Evolutionary conservation across 2,329 filamentous ascomycete species (phyloP), one percentile per base, ranked within the genome.

Genomic region (Botryosphaeria dothidea): DNA sequence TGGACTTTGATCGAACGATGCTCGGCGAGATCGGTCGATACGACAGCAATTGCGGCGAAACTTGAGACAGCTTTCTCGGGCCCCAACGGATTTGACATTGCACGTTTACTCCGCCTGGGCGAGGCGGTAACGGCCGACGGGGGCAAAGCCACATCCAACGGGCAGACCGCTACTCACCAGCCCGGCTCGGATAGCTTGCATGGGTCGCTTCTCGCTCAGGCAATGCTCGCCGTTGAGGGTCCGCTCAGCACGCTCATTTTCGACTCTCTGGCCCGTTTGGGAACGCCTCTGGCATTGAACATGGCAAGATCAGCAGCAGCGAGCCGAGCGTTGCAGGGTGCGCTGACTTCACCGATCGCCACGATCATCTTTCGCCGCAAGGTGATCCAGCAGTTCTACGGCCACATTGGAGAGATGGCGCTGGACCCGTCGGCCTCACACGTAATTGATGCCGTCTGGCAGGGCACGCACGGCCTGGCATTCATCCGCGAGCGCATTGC

Each of bases 1-100:
- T 91, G 89, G 73, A 88, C 89, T 0, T 80, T 98, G 3, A 90
- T 98, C 67, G 92, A 97, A 76, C 86, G 94, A 67, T 96, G 92
- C 74, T 80, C 87, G 4, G 87, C 89, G 9, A 88, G 94, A 65
- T 82, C 81, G 3, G 82, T 88, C 25, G 82, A 89, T 70, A 84
- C 83, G 1, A 77, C 81, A 41, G 81, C 81, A 7, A 82, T 91
- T 62, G 84, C 85, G 4, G 78, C 80, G 38, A 80, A 85, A 46
- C 80, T 92, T 9, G 84, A 87, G 67, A 80, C 84, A 21, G 82
- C 84, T 31, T 88, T 87, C 72, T 81, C 82, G 52, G 78, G 75
- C 0, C 69, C 74, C n/a, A 75, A 81, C n/a, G 83, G 67, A 66
- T 82, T 76, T 77, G 87, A 77, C 70, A 74, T 92, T 38, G 78